Percentiles rank a stretch among this genome's conserved stretches.
Conservation (phyloP, 768 basidiomycete genomes). For the Wakefieldia striispora region DNA sequence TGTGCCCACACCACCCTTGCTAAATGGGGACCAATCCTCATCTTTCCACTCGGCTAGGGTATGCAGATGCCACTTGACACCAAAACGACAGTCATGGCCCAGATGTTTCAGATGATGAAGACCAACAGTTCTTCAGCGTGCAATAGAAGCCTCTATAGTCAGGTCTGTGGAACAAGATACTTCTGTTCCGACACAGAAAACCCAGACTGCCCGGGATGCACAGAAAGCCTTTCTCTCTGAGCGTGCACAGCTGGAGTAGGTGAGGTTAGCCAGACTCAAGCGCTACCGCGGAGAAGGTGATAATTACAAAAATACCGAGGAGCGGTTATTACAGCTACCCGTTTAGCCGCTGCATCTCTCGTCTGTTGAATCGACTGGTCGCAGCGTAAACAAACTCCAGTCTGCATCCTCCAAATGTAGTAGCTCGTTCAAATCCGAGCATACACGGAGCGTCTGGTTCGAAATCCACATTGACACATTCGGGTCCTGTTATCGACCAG, state of each 20-base stretch:
- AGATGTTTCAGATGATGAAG: slow-evolving; percentile 36
- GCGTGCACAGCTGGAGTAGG: slow-evolving; percentile 75
- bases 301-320: slow-evolving; percentile 24
- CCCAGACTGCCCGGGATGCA: not conserved
- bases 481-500: slow-evolving; percentile 34
- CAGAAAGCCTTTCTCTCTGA: slow-evolving; percentile 54
- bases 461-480: slow-evolving; percentile 2
- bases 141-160: slow-evolving; percentile 47
- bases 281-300: slow-evolving; percentile 40
- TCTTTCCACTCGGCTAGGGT: no score
- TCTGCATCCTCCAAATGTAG: slow-evolving; percentile 24
- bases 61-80: slow-evolving; percentile 28
- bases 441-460: not conserved
- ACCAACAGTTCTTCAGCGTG: slow-evolving; percentile 44
- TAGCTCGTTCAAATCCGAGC: slow-evolving; percentile 13
- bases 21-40: no score
- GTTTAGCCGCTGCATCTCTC: slow-evolving; percentile 55
- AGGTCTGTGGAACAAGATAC: slow-evolving; percentile 14
- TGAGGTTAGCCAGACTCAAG: slow-evolving; percentile 71
- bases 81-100: slow-evolving; percentile 1
- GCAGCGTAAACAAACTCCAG: slow-evolving; percentile 26
- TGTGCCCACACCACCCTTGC: no score
- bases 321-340: slow-evolving; percentile 30
- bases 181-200: not conserved
- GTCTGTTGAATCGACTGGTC: slow-evolving; percentile 25